Evolutionary conservation across 2,329 filamentous ascomycete genomes (phyloP).

Genomic region (Sphaceloma murrayae): DNA sequence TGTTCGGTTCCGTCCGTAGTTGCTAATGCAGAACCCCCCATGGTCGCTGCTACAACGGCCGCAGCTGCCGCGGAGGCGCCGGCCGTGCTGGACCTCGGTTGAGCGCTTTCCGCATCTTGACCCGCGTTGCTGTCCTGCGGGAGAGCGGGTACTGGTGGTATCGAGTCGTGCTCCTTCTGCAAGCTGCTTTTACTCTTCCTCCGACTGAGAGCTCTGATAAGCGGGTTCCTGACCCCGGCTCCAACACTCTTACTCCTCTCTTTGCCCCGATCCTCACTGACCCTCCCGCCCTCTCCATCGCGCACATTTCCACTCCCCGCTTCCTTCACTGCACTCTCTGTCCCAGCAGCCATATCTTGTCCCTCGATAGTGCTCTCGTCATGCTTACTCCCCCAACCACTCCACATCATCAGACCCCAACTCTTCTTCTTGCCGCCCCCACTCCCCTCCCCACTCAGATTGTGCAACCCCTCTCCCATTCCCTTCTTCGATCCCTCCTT

Average conservation of each 20-base stretch:
- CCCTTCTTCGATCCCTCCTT: constrained; percentile 36
- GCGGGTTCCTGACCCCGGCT: neutral
- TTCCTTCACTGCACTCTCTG: constrained; percentile 2
- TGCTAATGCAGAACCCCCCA: neutral
- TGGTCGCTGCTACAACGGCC: constrained; percentile 4
- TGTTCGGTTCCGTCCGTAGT: neutral
- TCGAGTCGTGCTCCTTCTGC: neutral
- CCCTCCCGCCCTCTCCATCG: neutral
- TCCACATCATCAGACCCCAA: constrained; percentile 74
- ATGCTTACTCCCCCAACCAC: constrained; percentile 78
- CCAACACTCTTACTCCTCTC: constrained; percentile 11
- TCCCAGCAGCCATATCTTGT: constrained; percentile 33
- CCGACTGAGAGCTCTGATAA: neutral
- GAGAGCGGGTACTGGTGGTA: no score
- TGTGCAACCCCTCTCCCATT: constrained; percentile 28
- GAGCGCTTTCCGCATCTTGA: neutral
- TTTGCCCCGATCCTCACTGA: neutral
- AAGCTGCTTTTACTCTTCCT: neutral
- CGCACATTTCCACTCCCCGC: neutral
- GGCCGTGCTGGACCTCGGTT: constrained; percentile 25
- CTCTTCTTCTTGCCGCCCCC: constrained; percentile 49
- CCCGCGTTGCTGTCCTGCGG: no score
- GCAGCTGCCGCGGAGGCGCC: constrained; percentile 54
- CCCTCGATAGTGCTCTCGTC: constrained; percentile 65
- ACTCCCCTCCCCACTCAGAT: constrained; percentile 1